Conservation (phyloP, 2,329 filamentous ascomycete genomes). For the Botrytis byssoidea region DNA sequence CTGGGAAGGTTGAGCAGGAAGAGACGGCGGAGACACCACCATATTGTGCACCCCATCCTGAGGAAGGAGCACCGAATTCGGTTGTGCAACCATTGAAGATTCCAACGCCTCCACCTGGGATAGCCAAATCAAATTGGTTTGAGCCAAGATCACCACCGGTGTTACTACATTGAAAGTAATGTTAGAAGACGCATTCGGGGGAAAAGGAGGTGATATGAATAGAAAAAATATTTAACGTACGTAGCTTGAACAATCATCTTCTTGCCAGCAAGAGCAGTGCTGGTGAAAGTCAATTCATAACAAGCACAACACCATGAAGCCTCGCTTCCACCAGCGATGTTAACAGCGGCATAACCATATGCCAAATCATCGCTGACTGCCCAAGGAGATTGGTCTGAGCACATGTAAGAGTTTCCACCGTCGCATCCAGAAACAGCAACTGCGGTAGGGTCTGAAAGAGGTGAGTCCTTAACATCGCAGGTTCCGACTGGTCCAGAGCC, state of each 20-base stretch:
- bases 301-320: slow-evolving; percentile 64
- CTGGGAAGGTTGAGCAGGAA: slow-evolving; percentile 47
- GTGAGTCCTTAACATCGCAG: slow-evolving; percentile 49
- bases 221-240: neutral
- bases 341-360: slow-evolving; percentile 61
- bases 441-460: slow-evolving; percentile 50
- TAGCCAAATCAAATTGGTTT: slow-evolving; percentile 59
- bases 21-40: slow-evolving; percentile 47
- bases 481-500: slow-evolving; percentile 33
- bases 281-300: slow-evolving; percentile 52
- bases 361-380: slow-evolving; percentile 54
- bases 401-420: slow-evolving; percentile 48
- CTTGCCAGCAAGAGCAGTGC: slow-evolving; percentile 54
- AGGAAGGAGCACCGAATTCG: slow-evolving; percentile 46
- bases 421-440: slow-evolving; percentile 50
- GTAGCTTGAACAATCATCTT: slow-evolving; percentile 57
- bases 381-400: slow-evolving; percentile 61
- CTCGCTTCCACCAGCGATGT: slow-evolving; percentile 55
- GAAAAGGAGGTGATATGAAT: neutral
- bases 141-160: slow-evolving; percentile 56
- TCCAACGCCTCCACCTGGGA: slow-evolving; percentile 56
- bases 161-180: slow-evolving; percentile 41
- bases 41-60: slow-evolving; percentile 48
- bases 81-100: slow-evolving; percentile 52
- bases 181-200: neutral